A percentile compares a stretch with the other conserved stretches of the same genome.
phyloP scores from a whole-genome alignment of 2,329 filamentous ascomycete genomes.

The Elsinoe arachidis region DNA sequence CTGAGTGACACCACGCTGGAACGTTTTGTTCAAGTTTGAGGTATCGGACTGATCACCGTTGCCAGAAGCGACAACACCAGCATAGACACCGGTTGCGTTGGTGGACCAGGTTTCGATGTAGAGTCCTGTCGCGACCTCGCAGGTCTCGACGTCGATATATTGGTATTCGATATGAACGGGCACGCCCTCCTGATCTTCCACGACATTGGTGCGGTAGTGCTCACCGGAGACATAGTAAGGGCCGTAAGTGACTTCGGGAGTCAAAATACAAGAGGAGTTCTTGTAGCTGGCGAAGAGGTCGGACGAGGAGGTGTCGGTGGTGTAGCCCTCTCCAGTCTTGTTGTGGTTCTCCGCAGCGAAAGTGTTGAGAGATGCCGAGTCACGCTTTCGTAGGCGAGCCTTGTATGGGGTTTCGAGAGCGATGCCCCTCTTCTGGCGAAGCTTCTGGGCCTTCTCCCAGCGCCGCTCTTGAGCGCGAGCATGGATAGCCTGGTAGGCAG shows the following conservation, averaged over 20 bases:
- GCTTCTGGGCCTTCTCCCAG: slow-evolving; percentile 14
- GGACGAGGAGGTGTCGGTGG: slow-evolving; percentile 2
- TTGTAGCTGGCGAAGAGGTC: slow-evolving; percentile 14
- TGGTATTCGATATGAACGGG: slow-evolving; percentile 37
- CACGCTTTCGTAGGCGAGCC: slow-evolving; percentile 11
- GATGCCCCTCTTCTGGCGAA: slow-evolving; percentile 13
- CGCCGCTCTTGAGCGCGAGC: slow-evolving; percentile 12
- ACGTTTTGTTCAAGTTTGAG: slow-evolving; percentile 23
- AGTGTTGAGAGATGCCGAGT: slow-evolving; percentile 13
- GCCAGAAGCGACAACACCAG: slow-evolving; percentile 30
- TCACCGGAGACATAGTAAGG: slow-evolving; percentile 31
- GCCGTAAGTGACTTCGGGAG: slow-evolving; percentile 24
- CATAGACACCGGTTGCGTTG: slow-evolving; percentile 41
- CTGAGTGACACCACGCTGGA: slow-evolving; percentile 14
- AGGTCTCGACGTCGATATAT: slow-evolving; percentile 36
- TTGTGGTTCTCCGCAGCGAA: slow-evolving; percentile 15
- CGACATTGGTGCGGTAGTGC: slow-evolving; percentile 33
- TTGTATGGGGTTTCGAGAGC: slow-evolving; percentile 7
- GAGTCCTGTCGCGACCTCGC: slow-evolving; percentile 33
- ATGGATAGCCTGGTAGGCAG: slow-evolving; percentile 13
- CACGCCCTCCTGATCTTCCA: slow-evolving; percentile 35
- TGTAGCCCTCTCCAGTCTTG: slow-evolving; percentile 12
- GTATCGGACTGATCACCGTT: slow-evolving; percentile 28
- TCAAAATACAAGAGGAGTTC: slow-evolving; percentile 24
- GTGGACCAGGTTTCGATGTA: slow-evolving; percentile 40